Evolutionary conservation across 108 stramenopile genomes (phyloP).

Genomic region (Skeletonema tropicum): DNA sequence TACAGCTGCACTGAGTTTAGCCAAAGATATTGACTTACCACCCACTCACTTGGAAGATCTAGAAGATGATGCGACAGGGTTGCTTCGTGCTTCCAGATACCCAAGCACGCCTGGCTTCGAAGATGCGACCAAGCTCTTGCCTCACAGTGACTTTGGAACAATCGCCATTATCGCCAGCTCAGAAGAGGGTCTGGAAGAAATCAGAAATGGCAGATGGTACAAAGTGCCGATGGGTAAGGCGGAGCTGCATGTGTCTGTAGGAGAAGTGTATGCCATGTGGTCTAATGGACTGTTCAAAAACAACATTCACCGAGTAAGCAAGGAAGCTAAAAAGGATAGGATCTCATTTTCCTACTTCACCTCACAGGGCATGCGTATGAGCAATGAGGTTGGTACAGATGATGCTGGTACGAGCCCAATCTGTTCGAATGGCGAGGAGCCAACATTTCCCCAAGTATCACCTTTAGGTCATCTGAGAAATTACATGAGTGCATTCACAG

Average conservation of each 20-base stretch:
- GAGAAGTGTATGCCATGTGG: neutral
- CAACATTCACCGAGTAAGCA: neutral
- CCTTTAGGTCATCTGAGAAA: neutral
- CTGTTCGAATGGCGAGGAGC: neutral
- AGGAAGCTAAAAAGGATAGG: neutral
- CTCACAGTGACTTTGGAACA: neutral
- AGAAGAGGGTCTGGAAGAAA: neutral
- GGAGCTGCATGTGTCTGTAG: neutral
- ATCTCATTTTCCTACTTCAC: neutral
- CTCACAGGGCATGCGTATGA: neutral
- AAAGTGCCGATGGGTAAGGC: neutral
- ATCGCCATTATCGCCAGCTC: neutral
- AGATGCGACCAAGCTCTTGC: conserved; percentile 3
- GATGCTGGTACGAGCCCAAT: neutral
- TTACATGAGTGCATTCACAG: neutral
- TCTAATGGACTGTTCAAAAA: neutral
- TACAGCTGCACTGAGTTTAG: neutral
- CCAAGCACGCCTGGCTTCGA: neutral
- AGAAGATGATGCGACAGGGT: neutral
- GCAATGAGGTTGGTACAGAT: neutral
- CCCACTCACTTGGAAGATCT: neutral
- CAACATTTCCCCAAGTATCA: neutral
- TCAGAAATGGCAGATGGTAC: conserved; percentile 1
- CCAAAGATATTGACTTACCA: neutral
- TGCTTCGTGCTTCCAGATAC: neutral